Base-by-base conservation (phyloP, 805 yeast species). In the Candida patagonica region DNA sequence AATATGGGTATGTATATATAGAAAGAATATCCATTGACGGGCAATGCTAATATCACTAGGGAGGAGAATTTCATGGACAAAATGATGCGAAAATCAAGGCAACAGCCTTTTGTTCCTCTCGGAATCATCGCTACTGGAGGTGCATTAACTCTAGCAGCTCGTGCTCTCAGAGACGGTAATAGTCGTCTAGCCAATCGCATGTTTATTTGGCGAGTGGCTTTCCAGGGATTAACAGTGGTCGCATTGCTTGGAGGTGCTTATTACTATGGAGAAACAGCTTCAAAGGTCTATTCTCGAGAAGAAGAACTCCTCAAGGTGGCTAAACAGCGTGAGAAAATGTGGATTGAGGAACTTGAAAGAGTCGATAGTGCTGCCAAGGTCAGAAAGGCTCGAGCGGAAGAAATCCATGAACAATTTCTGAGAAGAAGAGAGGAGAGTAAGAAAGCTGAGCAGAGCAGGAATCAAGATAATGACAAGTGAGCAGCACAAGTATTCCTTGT, bases 71-170 rank as follows among this genome's bases (percentile, higher is more conserved):
- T 47, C n/a, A 27, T 30, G 19, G 49, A 48, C 17, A 42, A 41
- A 36, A 19, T 60, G 16, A 26, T 50, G 20, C 50, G 58, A 21
- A 60, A 81, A 50, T 76, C 83, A 45, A 82, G 78, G 55, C 81
- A 86, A 59, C 95, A 88, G 56, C 96, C 96, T 1, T 63, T 83
- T 8, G 96, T 88, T 1, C 96, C 96, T 1, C 41, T 86, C 5
- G 96, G 96, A 1, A 69, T 83, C 12, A 54, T 81, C 3, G 74
- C 80, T 35, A 88, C 96, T 2, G 73, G 82, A 6, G 83, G 78
- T 2, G 95, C 96, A 0, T 84, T 88, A 24, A 62, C 72, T 0
- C 63, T 87, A 48, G 94, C 96, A 2, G 87, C 86, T 2, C 71
- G 73, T 48, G 82, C 88, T 19, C 67, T 87, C 45, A 71, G 79